Evolutionary conservation across 1,139 yeast species (phyloP).

Genomic region (Torulaspora globosa): DNA sequence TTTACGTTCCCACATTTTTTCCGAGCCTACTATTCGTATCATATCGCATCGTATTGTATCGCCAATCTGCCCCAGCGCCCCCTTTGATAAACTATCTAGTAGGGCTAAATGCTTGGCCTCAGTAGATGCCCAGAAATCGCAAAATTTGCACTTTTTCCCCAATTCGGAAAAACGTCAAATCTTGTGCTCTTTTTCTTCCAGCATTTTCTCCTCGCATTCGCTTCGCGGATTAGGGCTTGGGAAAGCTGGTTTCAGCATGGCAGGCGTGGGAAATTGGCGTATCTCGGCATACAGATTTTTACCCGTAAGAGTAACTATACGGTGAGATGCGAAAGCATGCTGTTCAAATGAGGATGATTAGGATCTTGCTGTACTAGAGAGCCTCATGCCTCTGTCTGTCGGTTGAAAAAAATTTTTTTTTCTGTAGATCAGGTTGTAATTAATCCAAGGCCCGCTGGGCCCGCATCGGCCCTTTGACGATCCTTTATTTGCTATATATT

Average conservation of each 20-base stretch:
- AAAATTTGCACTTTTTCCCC: slow-evolving; percentile 6
- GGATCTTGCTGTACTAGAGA: slow-evolving; percentile 2
- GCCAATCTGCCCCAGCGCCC: slow-evolving; percentile 1
- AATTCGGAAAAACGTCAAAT: slow-evolving; percentile 11
- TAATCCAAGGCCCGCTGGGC: slow-evolving; percentile 4
- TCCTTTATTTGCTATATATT: slow-evolving; percentile 5
- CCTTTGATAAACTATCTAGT: neutral
- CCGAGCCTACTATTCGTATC: neutral
- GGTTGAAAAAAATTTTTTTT: slow-evolving; percentile 3
- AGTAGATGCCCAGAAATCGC: neutral
- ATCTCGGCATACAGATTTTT: neutral
- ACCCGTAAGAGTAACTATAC: slow-evolving; percentile 3
- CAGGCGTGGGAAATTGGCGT: slow-evolving; percentile 4
- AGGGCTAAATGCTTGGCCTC: slow-evolving; percentile 8
- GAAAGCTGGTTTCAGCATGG: slow-evolving; percentile 4
- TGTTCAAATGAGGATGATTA: slow-evolving; percentile 6
- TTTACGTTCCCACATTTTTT: neutral
- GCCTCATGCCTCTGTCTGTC: slow-evolving; percentile 6
- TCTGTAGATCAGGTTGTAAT: slow-evolving; percentile 5
- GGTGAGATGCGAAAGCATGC: neutral
- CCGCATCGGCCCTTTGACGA: slow-evolving; percentile 2
- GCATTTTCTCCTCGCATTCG: slow-evolving; percentile 1
- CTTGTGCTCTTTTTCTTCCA: slow-evolving; percentile 2
- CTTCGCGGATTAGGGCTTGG: slow-evolving; percentile 4
- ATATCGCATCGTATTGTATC: neutral